Evolutionary conservation across 2,329 filamentous ascomycete genomes (phyloP), one percentile per base, ranked within the genome.

Genomic region (Apiospora aurea): DNA sequence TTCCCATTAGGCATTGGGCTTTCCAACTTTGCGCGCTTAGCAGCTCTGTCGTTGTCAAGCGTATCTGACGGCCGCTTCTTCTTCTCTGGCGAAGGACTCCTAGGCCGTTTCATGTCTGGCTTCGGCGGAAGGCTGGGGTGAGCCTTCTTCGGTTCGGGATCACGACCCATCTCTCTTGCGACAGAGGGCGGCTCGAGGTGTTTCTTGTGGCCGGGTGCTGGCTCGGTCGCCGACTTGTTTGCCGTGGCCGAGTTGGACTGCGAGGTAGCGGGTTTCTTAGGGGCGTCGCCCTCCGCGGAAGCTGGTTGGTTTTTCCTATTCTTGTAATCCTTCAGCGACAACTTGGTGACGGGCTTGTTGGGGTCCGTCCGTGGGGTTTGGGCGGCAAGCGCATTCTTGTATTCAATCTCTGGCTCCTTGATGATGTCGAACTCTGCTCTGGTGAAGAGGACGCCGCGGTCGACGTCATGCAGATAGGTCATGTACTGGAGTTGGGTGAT

Each of bases 311-410:
- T 81, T 78, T 86, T 87, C 78, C 87, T 87, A 73, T 87, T 90
- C 80, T 87, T 88, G 76, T 90, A 90, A 78, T 90, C 88, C 79
- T 86, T 88, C 73, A 90, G 80, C 18, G 88, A 89, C 74, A 90
- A 78, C 79, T 89, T 89, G 68, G 81, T 83, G 64, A 80, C 77
- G 24, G 80, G 78, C 82, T 88, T 89, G 79, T 85, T 89, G 75
- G 78, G 75, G 72, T 77, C 76, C 70, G 64, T 73, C 73, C 70
- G 79, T 61, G 73, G 73, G n/a, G 72, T 76, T 16, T 76, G 68
- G 44, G 75, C 73, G 26, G 71, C 75, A 44, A 71, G 75, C 72
- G 77, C 77, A 75, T 77, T 79, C 73, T 83, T 78, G 71, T 83
- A 80, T 72, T 81, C 80, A 51, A 83, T 83, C 14, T 83, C 82